Base-by-base conservation (phyloP, 176 grass and related monocot genomes). In the Eragrostis curvula region DNA sequence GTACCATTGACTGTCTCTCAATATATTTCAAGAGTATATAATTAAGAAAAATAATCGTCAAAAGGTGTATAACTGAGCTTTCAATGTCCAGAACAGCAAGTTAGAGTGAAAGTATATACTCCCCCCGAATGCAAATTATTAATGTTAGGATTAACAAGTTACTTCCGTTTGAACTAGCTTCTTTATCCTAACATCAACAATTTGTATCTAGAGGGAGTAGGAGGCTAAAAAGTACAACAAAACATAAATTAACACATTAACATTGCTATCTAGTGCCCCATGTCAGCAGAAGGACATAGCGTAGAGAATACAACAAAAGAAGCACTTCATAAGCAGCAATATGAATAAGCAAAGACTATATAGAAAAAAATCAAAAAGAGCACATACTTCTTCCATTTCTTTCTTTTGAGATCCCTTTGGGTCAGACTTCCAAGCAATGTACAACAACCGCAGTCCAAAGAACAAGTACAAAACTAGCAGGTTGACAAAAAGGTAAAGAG, bases 361-460 rank as follows among this genome's bases (percentile, higher is more conserved):
- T 39, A 39, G 3, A 27, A 27, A 27, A 60, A 40, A n/a, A n/a
- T n/a, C n/a, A n/a, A 77, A 75, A 68, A 79, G 15, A 80, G 74
- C 18, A 66, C 81, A 78, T 94, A 87, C 91, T 85, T 97, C 94
- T 88, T 97, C 94, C 46, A 97, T 97, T 89, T 94, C 91, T 77
- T 91, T 94, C 74, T 97, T 97, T 74, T 94, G 89, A 63, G 91
- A 91, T 89, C 81, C 86, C 79, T 97, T 97, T 0, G 89, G 61
- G 45, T 94, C 91, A 82, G 94, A 97, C 77, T 73, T 97, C 91
- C 89, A 97, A 27, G 94, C 94, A 93, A 97, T 97, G 70, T 93
- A 97, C 44, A 97, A 39, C 74, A 97, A 94, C 14, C 94, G 91
- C 43, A 93, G 57, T 73, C 94, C 94, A 91, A 97, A 97, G 58